Evolutionary conservation across 2,329 filamentous ascomycete species (phyloP).

Genomic region (Ceratocystis diversiconidia): DNA sequence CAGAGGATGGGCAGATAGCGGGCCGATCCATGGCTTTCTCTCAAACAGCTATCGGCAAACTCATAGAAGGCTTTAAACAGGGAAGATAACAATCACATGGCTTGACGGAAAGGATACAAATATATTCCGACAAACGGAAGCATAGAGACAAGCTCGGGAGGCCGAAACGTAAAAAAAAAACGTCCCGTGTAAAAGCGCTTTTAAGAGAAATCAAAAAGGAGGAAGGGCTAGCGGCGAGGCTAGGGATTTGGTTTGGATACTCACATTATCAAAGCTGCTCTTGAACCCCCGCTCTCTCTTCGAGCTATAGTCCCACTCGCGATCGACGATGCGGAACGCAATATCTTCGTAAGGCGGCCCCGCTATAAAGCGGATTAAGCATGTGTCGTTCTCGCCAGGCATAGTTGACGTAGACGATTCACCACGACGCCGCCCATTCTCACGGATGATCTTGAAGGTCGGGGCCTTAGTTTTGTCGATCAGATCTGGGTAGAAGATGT

Average conservation of each 20-base stretch:
- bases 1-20: background rate
- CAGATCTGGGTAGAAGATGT: slow-evolving; percentile 96
- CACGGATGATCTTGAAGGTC: slow-evolving; percentile 89
- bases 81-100: background rate
- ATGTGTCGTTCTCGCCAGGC: slow-evolving; percentile 92
- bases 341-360: slow-evolving; percentile 94
- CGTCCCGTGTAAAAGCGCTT: no score
- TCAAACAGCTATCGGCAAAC: background rate
- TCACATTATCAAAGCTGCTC: slow-evolving; percentile 93
- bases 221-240: background rate
- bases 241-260: slow-evolving; percentile 22
- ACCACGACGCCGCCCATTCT: slow-evolving; percentile 75
- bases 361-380: slow-evolving; percentile 86
- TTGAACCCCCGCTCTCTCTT: slow-evolving; percentile 90
- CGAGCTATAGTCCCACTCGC: slow-evolving; percentile 97
- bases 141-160: slow-evolving; percentile 17
- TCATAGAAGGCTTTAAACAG: background rate
- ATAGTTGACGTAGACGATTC: slow-evolving; percentile 88
- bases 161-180: background rate
- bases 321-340: slow-evolving; percentile 92
- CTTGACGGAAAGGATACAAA: background rate
- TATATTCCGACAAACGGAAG: background rate
- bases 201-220: no score
- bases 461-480: slow-evolving; percentile 90
- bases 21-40: background rate